Evolutionary conservation across 441 rosid genomes (phyloP).

Genomic region (Pelargonium fulgidum): DNA sequence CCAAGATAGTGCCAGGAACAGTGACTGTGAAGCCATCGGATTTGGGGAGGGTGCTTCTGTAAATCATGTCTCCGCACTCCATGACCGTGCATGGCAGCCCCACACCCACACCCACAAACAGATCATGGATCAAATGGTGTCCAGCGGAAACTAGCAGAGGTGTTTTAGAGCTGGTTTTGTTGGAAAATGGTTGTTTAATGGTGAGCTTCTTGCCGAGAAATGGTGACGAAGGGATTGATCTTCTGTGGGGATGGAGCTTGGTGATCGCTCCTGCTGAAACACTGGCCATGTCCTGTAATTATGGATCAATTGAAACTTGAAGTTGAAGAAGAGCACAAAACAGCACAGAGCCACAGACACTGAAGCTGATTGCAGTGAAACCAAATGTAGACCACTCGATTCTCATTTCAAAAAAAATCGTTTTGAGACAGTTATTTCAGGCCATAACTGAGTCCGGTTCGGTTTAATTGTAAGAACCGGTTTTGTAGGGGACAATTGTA

Average conservation of each 20-base stretch:
- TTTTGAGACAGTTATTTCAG: too few species aligned
- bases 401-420: too few species aligned
- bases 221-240: slow-evolving; percentile 28
- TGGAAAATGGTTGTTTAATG: slow-evolving; percentile 22
- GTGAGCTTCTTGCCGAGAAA: slow-evolving; percentile 57
- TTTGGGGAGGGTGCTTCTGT: slow-evolving; percentile 87
- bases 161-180: slow-evolving; percentile 26
- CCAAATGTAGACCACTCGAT: too few species aligned
- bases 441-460: too few species aligned
- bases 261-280: slow-evolving; percentile 46
- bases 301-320: too few species aligned
- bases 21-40: slow-evolving; percentile 62
- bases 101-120: slow-evolving; percentile 85
- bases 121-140: slow-evolving; percentile 46
- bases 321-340: too few species aligned
- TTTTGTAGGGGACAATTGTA: too few species aligned
- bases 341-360: too few species aligned
- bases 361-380: too few species aligned
- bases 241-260: slow-evolving; percentile 30
- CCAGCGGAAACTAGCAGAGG: slow-evolving; percentile 33
- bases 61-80: slow-evolving; percentile 96
- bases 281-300: slow-evolving; percentile 40
- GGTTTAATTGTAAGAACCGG: too few species aligned
- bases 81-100: slow-evolving; percentile 93
- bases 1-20: slow-evolving; percentile 67